Percentiles rank a stretch among this genome's conserved stretches.
These are phyloP conservation scores for Fusarium multiceps DNA, from an alignment of 2,329 filamentous ascomycete genomes.

Conservation along the genomic window DNA sequence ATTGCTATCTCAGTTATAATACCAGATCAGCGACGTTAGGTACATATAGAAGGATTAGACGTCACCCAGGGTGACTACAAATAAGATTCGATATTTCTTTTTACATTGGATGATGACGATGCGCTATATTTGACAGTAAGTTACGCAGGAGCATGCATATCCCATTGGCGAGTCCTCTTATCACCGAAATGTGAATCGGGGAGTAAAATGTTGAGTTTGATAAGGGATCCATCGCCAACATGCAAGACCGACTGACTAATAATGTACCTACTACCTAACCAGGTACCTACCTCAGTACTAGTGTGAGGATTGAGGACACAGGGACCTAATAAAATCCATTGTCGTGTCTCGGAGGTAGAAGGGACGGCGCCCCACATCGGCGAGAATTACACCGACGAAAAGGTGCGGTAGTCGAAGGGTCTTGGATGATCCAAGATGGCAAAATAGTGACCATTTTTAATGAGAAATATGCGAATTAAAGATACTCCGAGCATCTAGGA, in stretches of 20 bases:
- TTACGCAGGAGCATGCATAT: neutral
- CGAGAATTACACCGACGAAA: constrained; percentile 34
- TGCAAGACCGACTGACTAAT: constrained; percentile 7
- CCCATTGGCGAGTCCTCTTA: neutral
- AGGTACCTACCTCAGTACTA: too few relatives aligned
- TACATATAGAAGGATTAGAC: constrained; percentile 42
- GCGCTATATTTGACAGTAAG: neutral
- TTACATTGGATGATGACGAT: neutral
- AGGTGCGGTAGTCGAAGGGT: constrained; percentile 17
- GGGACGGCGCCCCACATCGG: constrained; percentile 33
- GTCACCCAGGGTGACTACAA: constrained; percentile 25
- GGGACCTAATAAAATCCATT: constrained; percentile 25
- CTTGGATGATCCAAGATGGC: neutral
- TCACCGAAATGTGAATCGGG: neutral
- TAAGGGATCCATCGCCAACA: constrained; percentile 13
- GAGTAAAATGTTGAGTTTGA: constrained; percentile 27
- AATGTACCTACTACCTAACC: neutral
- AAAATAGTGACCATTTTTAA: neutral
- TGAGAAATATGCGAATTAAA: neutral
- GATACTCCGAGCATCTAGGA: fast-evolving
- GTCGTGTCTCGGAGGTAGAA: constrained; percentile 46
- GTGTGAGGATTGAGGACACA: neutral
- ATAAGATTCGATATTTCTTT: constrained; percentile 14
- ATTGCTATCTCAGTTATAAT: constrained; percentile 40
- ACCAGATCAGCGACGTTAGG: constrained; percentile 28